Percentiles rank a stretch among this genome's conserved stretches.
phyloP scores from a whole-genome alignment of 2,329 filamentous ascomycete species.

The Hypomyces rosellus region DNA sequence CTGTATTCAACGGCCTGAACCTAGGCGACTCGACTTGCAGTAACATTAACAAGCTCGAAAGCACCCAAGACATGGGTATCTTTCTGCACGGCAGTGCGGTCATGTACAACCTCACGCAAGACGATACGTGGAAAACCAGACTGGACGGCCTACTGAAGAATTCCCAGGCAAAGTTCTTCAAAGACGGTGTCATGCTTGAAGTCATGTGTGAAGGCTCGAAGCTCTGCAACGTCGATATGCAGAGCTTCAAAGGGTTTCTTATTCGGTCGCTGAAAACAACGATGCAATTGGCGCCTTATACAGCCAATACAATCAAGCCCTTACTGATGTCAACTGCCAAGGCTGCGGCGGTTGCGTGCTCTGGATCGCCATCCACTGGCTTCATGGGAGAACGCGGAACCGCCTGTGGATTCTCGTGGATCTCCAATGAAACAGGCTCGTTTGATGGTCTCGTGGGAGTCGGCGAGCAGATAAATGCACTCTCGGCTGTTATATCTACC shows the following conservation, averaged over 20 bases:
- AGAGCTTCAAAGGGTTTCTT: slow-evolving; percentile 55
- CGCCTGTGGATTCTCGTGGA: slow-evolving; percentile 51
- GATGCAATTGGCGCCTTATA: slow-evolving; percentile 48
- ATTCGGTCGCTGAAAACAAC: slow-evolving; percentile 48
- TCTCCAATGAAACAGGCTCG: slow-evolving; percentile 24
- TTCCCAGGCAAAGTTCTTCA: slow-evolving; percentile 34
- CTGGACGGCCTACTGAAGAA: slow-evolving; percentile 34
- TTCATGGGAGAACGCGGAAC: slow-evolving; percentile 40
- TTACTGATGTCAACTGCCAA: slow-evolving; percentile 44
- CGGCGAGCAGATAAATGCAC: slow-evolving; percentile 52
- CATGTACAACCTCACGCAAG: slow-evolving; percentile 53
- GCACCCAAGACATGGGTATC: slow-evolving; percentile 52
- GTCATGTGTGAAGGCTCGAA: slow-evolving; percentile 53
- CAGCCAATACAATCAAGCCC: slow-evolving; percentile 39
- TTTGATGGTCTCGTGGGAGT: slow-evolving; percentile 50
- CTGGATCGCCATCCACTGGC: slow-evolving; percentile 32
- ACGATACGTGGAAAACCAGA: slow-evolving; percentile 44
- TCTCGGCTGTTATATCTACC: slow-evolving; percentile 44
- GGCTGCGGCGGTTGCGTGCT: slow-evolving; percentile 48
- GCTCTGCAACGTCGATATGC: slow-evolving; percentile 55
- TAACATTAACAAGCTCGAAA: slow-evolving; percentile 46
- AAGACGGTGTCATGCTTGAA: slow-evolving; percentile 52
- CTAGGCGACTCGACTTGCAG: slow-evolving; percentile 42
- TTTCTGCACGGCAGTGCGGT: slow-evolving; percentile 52
- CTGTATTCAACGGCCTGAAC: slow-evolving; percentile 51